Conservation (phyloP, 139 green algal species). For the Auxenochlorella pyrenoidosa region DNA sequence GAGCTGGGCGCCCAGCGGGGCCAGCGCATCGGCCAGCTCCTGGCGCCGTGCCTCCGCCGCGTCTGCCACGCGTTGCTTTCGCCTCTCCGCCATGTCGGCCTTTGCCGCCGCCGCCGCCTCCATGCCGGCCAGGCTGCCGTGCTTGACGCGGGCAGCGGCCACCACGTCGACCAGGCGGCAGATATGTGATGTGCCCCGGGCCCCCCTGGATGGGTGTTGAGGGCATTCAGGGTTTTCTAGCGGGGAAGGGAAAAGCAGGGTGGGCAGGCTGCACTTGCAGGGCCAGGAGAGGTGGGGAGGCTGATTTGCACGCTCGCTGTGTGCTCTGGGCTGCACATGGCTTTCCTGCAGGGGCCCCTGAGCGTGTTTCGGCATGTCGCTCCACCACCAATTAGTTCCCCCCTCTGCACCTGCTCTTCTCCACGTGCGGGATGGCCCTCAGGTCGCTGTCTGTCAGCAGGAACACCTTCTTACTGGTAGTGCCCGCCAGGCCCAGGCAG, state of each 20-base stretch:
- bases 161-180: not conserved
- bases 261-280: no score
- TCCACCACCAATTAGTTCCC: no score
- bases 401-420: conserved; percentile 10
- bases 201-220: no score
- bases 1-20: no score
- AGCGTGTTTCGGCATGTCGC: no score
- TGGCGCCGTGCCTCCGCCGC: not conserved
- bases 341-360: no score
- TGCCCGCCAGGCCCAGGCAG: not conserved
- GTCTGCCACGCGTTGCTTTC: not conserved
- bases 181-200: not conserved
- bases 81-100: not conserved
- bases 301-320: no score
- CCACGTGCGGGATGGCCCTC: not conserved
- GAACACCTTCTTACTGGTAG: conserved; percentile 2
- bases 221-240: no score
- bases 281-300: no score
- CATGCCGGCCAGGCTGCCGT: conserved; percentile 18
- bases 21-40: not conserved
- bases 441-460: not conserved
- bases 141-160: not conserved
- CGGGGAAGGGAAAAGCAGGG: no score
- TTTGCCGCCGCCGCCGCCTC: not conserved
- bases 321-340: no score